Percentiles rank a stretch among this genome's conserved stretches.
phyloP scores from a whole-genome alignment of 2,329 filamentous ascomycete genomes.

The Fonsecaea erecta region DNA sequence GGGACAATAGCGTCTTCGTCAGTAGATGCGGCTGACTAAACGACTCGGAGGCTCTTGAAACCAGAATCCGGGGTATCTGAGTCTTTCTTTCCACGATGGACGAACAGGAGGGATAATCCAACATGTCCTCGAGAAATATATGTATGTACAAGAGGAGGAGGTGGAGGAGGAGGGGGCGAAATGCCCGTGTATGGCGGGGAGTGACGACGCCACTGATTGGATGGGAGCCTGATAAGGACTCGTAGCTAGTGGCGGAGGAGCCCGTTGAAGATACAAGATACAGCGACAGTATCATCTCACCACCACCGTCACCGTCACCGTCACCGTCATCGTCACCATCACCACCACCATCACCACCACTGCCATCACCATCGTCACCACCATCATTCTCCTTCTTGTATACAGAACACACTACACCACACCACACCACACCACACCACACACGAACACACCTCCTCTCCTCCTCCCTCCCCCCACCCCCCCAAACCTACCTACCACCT shows the following conservation, averaged over 20 bases:
- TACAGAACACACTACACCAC: neutral
- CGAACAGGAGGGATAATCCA: neutral
- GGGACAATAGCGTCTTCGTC: neutral
- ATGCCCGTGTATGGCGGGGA: neutral
- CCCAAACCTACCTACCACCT: too few species aligned
- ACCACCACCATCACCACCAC: too few species aligned
- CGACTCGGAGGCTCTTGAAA: neutral
- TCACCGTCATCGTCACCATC: neutral
- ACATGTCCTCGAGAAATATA: neutral
- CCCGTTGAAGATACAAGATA: too few species aligned
- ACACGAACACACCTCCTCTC: neutral
- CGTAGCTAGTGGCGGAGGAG: constrained; percentile 12
- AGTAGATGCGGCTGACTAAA: neutral
- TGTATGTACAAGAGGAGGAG: neutral
- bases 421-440: neutral
- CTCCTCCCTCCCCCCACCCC: neutral
- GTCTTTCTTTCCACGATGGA: neutral
- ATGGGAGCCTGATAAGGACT: constrained; percentile 12
- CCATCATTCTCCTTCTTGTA: too few species aligned
- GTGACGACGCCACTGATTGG: neutral
- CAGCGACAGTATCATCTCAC: too few species aligned
- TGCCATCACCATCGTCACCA: neutral
- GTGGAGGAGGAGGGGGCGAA: too few species aligned
- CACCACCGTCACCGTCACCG: neutral
- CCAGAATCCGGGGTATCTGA: neutral